Evolutionary conservation across 2,329 filamentous ascomycete genomes (phyloP).

Genomic region (Fusarium subtropicale): DNA sequence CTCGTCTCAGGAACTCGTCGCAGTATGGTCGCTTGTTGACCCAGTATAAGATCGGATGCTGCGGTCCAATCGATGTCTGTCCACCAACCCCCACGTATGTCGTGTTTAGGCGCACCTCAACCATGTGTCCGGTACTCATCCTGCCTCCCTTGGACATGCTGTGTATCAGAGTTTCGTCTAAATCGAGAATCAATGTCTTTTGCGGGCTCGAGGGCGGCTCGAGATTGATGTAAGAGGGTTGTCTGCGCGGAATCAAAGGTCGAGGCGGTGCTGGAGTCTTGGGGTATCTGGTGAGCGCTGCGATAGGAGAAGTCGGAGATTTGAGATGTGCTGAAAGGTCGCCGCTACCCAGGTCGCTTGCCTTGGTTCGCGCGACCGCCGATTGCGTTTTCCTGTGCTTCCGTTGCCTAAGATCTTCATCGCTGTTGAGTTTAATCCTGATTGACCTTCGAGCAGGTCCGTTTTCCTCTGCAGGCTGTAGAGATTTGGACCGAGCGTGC

Average conservation of each 20-base stretch:
- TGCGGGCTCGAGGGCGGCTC: slow-evolving; percentile 71
- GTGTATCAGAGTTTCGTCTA: slow-evolving; percentile 98
- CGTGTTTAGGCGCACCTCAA: slow-evolving; percentile 90
- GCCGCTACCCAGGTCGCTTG: slow-evolving; percentile 53
- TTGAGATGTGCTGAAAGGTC: slow-evolving; percentile 85
- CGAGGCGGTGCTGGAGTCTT: slow-evolving; percentile 89
- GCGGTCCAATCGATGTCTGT: slow-evolving; percentile 71
- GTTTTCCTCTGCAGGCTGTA: slow-evolving; percentile 70
- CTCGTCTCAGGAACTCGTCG: slow-evolving; percentile 91
- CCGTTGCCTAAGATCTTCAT: slow-evolving; percentile 78
- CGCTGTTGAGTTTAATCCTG: slow-evolving; percentile 87
- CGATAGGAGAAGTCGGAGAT: slow-evolving; percentile 87
- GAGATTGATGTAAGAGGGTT: slow-evolving; percentile 84
- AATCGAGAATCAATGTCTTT: slow-evolving; percentile 94
- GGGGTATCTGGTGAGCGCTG: slow-evolving; percentile 87
- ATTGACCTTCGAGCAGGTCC: slow-evolving; percentile 80
- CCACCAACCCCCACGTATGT: slow-evolving; percentile 75
- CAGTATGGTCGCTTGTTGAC: slow-evolving; percentile 98
- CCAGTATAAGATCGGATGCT: slow-evolving; percentile 98
- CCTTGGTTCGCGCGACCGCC: slow-evolving; percentile 57
- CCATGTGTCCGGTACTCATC: slow-evolving; percentile 98
- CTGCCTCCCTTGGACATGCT: slow-evolving; percentile 96
- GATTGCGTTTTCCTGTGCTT: slow-evolving; percentile 74
- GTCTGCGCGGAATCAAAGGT: slow-evolving; percentile 87
- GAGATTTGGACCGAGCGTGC: slow-evolving; percentile 73